Percentiles rank a stretch among this genome's conserved stretches.
phyloP scores from a whole-genome alignment of 208 protist species.

The Leptomonas seymouri region DNA sequence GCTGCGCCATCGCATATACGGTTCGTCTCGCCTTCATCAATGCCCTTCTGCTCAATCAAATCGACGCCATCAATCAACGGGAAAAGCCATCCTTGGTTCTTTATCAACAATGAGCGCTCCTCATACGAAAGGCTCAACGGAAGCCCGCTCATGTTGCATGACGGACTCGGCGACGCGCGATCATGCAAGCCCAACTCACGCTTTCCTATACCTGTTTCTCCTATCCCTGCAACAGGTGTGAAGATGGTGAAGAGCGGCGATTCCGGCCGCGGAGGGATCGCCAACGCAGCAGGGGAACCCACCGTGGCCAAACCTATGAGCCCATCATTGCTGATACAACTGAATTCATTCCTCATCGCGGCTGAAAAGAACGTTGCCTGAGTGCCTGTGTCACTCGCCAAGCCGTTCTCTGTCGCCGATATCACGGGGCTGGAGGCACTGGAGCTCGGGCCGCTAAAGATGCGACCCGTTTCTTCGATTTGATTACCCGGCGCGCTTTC shows the following conservation, averaged over 20 bases:
- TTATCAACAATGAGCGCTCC: conserved; percentile 28
- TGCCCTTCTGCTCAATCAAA: conserved; percentile 8
- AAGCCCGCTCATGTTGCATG: not conserved
- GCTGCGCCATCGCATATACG: not conserved
- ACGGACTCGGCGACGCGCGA: not conserved
- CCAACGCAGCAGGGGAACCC: not conserved
- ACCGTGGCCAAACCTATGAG: not conserved
- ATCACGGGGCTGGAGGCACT: conserved; percentile 12
- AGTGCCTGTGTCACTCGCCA: conserved; percentile 1
- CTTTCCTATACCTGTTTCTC: not conserved
- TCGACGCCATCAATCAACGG: conserved; percentile 27
- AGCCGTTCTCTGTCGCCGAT: conserved; percentile 3
- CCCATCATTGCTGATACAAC: not conserved
- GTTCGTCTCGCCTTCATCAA: not conserved
- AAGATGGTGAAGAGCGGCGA: not conserved
- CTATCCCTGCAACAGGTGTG: not conserved
- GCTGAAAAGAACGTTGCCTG: not conserved
- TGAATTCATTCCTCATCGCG: not conserved
- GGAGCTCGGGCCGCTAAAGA: conserved; percentile 17
- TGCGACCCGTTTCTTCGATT: conserved; percentile 3
- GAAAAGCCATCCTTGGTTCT: conserved; percentile 30
- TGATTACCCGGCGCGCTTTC: conserved; percentile 8
- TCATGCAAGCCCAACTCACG: not conserved
- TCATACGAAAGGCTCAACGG: conserved; percentile 26
- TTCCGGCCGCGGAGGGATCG: conserved; percentile 1